phyloP scores from a whole-genome alignment of 179 eudicot species.

The Nepenthes alata region DNA sequence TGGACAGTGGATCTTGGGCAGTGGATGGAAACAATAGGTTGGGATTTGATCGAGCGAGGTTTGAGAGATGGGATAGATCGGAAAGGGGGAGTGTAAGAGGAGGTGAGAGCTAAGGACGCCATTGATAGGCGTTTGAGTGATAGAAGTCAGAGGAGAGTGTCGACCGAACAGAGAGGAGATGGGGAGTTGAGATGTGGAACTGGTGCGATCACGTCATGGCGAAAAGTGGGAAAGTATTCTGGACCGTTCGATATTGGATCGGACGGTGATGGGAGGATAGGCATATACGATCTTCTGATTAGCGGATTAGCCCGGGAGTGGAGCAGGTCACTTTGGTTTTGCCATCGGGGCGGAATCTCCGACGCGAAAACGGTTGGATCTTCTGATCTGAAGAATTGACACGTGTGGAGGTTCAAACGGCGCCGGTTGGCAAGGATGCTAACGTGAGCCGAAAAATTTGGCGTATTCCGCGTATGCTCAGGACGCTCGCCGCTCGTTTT shows the following conservation, averaged over 20 bases:
- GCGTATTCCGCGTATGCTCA: no score
- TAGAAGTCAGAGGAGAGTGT: not conserved
- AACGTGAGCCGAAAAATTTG: no score
- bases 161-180: not conserved
- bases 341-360: no score
- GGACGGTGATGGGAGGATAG: not conserved
- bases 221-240: not conserved
- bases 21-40: constrained; percentile 7
- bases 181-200: not conserved
- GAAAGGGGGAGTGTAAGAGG: constrained; percentile 31
- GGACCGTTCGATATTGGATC: not conserved
- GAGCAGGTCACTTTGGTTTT: no score
- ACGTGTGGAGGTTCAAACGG: no score
- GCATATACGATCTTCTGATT: not conserved
- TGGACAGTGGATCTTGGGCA: constrained; percentile 13
- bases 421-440: not conserved
- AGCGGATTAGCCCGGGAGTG: no score
- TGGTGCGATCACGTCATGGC: not conserved
- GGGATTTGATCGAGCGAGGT: constrained; percentile 9
- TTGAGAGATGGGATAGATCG: constrained; percentile 19
- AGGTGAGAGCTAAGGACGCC: constrained; percentile 50
- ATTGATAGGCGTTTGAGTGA: constrained; percentile 19
- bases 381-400: no score
- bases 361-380: no score
- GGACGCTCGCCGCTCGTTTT: no score